A percentile compares a stretch with the other conserved stretches of the same genome.
phyloP scores from a whole-genome alignment of 208 protist species.

The Acanthamoeba triangularis region DNA sequence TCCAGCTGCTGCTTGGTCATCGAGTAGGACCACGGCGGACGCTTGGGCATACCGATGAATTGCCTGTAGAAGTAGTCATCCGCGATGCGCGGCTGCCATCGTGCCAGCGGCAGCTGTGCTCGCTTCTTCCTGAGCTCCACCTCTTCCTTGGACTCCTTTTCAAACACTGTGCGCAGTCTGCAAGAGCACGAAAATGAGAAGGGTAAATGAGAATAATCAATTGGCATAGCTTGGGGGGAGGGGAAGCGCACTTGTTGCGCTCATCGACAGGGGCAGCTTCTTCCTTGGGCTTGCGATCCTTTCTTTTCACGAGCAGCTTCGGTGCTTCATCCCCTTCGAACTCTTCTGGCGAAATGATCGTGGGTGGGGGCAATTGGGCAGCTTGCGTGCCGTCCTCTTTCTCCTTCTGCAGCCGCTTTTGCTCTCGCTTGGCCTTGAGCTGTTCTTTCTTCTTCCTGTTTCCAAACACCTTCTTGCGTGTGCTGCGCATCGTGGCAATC shows the following conservation, averaged over 20 bases:
- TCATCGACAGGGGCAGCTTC: neutral
- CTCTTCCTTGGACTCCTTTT: constrained; percentile 84
- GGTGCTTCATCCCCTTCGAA: neutral
- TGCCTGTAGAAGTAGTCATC: constrained; percentile 72
- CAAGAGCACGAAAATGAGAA: neutral
- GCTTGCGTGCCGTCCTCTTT: neutral
- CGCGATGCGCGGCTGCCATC: constrained; percentile 28
- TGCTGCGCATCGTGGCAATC: neutral
- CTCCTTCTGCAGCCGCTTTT: constrained; percentile 59
- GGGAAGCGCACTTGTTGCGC: constrained; percentile 52
- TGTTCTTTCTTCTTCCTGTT: constrained; percentile 75
- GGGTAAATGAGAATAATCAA: neutral
- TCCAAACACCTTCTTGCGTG: constrained; percentile 70
- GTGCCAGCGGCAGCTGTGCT: constrained; percentile 77
- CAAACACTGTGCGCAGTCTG: constrained; percentile 86
- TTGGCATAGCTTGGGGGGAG: too few species aligned
- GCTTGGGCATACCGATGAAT: constrained; percentile 83
- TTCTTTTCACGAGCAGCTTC: constrained; percentile 8
- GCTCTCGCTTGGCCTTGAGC: constrained; percentile 74
- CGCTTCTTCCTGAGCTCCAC: constrained; percentile 81
- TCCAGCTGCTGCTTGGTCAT: constrained; percentile 82
- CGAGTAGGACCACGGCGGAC: constrained; percentile 84
- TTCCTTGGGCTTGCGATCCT: constrained; percentile 1
- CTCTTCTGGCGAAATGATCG: neutral
- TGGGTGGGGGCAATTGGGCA: neutral